Evolutionary conservation across 2,329 filamentous ascomycete species (phyloP).

Genomic region (Lomentospora prolificans): DNA sequence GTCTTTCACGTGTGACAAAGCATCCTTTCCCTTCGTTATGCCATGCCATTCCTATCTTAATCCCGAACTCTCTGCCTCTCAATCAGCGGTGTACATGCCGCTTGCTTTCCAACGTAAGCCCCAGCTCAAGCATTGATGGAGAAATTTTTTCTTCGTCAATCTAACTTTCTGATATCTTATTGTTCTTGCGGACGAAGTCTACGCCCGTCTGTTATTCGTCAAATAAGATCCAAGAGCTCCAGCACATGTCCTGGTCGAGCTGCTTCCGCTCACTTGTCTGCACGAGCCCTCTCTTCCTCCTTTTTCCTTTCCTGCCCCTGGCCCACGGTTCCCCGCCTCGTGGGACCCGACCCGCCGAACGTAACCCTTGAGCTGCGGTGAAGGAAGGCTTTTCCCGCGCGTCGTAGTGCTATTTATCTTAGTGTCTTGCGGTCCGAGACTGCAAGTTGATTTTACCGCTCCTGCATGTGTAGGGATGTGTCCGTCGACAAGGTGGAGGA

Average conservation of each 20-base stretch:
- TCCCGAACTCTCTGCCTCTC: background rate
- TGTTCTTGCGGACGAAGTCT: background rate
- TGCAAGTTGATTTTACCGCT: background rate
- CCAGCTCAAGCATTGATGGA: background rate
- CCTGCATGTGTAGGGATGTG: background rate
- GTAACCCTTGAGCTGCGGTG: background rate
- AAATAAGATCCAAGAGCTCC: background rate
- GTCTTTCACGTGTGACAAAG: background rate
- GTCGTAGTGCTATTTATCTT: background rate
- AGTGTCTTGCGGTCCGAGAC: background rate
- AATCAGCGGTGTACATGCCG: background rate
- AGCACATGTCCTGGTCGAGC: background rate
- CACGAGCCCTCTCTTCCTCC: background rate
- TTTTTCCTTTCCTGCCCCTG: background rate
- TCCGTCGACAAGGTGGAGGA: background rate
- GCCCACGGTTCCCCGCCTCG: background rate
- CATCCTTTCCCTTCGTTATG: background rate
- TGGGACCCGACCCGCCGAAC: background rate
- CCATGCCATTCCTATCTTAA: background rate
- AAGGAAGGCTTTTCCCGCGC: background rate
- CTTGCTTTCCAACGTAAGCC: background rate
- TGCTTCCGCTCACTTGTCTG: no score
- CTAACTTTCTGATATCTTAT: background rate
- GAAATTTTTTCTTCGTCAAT: background rate
- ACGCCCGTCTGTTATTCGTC: background rate